Conservation (phyloP, 2,329 filamentous ascomycete genomes). For the Apiospora aurea region DNA sequence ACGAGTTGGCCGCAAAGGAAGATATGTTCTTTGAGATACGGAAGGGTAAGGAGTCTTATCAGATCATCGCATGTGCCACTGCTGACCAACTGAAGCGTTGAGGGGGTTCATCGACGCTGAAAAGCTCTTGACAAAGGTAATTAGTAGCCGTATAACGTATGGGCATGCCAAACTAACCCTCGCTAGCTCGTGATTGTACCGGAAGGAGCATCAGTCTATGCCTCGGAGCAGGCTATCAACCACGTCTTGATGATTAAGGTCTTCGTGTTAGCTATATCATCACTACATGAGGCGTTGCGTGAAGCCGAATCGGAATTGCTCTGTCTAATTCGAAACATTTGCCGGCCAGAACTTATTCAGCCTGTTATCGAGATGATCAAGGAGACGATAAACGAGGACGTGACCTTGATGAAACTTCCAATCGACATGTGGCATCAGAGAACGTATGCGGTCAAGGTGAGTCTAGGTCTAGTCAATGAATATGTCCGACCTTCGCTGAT, state of each 20-base stretch:
- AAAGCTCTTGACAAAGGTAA: constrained; percentile 76
- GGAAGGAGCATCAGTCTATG: constrained; percentile 67
- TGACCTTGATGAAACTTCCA: constrained; percentile 77
- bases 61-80: neutral
- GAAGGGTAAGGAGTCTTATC: constrained; percentile 57
- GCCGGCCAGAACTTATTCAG: constrained; percentile 66
- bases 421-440: constrained; percentile 89
- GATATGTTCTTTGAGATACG: constrained; percentile 83
- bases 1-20: constrained; percentile 82
- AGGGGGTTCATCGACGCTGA: constrained; percentile 82
- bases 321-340: constrained; percentile 72
- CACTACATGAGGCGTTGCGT: constrained; percentile 72
- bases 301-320: constrained; percentile 71
- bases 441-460: constrained; percentile 83
- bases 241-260: constrained; percentile 86
- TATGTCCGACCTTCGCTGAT: constrained; percentile 30
- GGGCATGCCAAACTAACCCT: constrained; percentile 31
- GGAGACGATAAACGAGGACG: constrained; percentile 79
- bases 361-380: constrained; percentile 71
- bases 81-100: constrained; percentile 60
- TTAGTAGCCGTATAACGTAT: neutral
- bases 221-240: constrained; percentile 83
- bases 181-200: constrained; percentile 78
- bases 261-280: constrained; percentile 73
- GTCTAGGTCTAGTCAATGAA: constrained; percentile 20